A percentile compares a stretch with the other conserved stretches of the same genome.
Conservation (phyloP, 2,329 filamentous ascomycete genomes). For the Blastomyces emzantsi region DNA sequence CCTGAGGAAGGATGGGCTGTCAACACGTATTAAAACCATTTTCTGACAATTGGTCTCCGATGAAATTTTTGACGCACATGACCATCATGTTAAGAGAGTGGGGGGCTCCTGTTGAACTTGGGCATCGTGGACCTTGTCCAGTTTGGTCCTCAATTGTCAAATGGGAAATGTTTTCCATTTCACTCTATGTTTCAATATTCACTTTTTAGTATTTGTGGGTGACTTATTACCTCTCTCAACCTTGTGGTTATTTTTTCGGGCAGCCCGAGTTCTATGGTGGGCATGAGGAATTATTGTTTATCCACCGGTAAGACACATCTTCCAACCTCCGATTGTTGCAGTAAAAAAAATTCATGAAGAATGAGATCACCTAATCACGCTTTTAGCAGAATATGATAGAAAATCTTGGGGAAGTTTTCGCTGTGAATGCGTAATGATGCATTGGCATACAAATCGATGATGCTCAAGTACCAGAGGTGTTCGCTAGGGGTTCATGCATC, state of each 20-base stretch:
- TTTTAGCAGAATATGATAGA: background rate
- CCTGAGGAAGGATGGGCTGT: background rate
- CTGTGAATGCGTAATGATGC: background rate
- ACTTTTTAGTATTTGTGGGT: background rate
- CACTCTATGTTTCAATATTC: background rate
- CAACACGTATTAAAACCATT: background rate
- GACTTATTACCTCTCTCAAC: background rate
- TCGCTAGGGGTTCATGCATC: background rate
- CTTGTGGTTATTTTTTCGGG: background rate
- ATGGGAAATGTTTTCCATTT: background rate
- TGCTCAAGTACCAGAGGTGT: too few species aligned
- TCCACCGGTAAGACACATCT: background rate
- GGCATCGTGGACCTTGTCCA: background rate
- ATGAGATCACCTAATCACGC: background rate
- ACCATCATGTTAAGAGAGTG: background rate
- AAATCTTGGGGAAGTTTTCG: background rate
- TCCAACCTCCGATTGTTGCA: background rate
- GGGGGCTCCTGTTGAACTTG: background rate
- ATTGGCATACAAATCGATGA: background rate
- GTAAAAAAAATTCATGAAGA: background rate
- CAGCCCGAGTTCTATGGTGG: background rate
- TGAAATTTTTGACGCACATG: background rate
- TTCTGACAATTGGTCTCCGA: background rate
- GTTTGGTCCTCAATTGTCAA: slow-evolving; percentile 1
- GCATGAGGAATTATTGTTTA: background rate